Base-by-base conservation (phyloP, 2,329 filamentous ascomycete genomes). In the Pseudodiploospora longispora region DNA sequence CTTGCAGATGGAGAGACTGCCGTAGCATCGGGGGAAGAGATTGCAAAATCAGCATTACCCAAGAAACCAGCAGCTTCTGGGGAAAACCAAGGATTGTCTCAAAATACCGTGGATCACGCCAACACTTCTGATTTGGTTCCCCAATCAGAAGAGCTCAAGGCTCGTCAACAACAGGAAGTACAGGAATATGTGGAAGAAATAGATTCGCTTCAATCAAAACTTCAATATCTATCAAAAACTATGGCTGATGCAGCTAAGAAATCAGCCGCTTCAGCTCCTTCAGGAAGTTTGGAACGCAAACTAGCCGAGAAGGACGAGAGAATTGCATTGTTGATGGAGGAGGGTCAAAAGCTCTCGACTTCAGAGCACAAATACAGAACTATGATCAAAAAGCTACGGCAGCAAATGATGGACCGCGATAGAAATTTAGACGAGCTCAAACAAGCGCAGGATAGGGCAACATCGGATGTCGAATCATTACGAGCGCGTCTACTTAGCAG, bases 291-390 rank as follows among this genome's bases (percentile, higher is more conserved):
- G 2, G 86, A 95, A 52, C 87, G 83, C 61, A 89, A 86, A 58
- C 63, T 97, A 10, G 85, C 87, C 1, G 89, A 95, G 56, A 95
- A 89, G 59, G 90, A 97, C 55, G 83, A 91, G 55, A 87, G 87
- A 60, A 94, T 97, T 55, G 87, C 90, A 3, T 69, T 90, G 38
- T 70, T 98, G 9, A 85, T 98, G 73, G 84, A 95, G 54, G 93
- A 98, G 67, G 93, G 94, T 1, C 86, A 93, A 55, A 89, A 85
- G 52, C 73, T 97, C 6, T 90, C 88, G 2, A 86, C 84, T 54
- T 85, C 79, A 0, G 93, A 98, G 61, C 78, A 96, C 63, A 88
- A 89, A 57, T 83, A 94, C 51, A 75, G 91, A 48, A 79, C 79
- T 5, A 82, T 83, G 4, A 86, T 97, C 55, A 95, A 93, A 63